phyloP scores from a whole-genome alignment of 2,329 filamentous ascomycete species.

The Colletotrichum sp. region DNA sequence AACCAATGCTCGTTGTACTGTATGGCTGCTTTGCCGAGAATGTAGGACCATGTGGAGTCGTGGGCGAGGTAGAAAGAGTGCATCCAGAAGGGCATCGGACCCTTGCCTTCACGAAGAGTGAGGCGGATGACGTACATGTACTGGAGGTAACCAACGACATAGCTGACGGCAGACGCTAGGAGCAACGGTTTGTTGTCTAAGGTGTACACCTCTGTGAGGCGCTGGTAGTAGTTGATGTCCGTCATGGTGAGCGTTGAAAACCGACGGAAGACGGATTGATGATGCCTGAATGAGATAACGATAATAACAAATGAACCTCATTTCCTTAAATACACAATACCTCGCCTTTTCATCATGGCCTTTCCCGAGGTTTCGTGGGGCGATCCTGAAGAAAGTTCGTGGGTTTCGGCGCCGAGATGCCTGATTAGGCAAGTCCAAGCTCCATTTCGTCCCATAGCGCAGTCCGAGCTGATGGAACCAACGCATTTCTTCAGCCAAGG shows the following conservation, averaged over 20 bases:
- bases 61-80: conserved; percentile 22
- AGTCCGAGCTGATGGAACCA: background rate
- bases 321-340: background rate
- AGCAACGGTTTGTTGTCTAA: background rate
- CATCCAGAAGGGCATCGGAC: conserved; percentile 22
- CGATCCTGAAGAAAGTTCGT: background rate
- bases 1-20: conserved; percentile 12
- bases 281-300: too few species aligned
- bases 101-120: conserved; percentile 7
- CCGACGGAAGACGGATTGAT: background rate
- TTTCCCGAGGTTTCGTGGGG: background rate
- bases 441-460: background rate
- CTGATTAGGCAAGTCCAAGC: background rate
- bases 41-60: conserved; percentile 18
- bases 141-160: conserved; percentile 14
- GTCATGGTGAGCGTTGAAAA: background rate
- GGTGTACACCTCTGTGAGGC: background rate
- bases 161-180: background rate
- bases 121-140: conserved; percentile 17
- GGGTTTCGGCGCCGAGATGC: conserved; percentile 1
- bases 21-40: background rate
- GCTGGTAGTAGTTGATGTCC: background rate
- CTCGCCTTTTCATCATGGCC: background rate
- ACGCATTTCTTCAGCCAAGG: background rate
- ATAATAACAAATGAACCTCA: too few species aligned